These are phyloP conservation scores for Hortaea sp. DNA, from an alignment of 2,329 filamentous ascomycete species.

Conservation along the genomic window DNA sequence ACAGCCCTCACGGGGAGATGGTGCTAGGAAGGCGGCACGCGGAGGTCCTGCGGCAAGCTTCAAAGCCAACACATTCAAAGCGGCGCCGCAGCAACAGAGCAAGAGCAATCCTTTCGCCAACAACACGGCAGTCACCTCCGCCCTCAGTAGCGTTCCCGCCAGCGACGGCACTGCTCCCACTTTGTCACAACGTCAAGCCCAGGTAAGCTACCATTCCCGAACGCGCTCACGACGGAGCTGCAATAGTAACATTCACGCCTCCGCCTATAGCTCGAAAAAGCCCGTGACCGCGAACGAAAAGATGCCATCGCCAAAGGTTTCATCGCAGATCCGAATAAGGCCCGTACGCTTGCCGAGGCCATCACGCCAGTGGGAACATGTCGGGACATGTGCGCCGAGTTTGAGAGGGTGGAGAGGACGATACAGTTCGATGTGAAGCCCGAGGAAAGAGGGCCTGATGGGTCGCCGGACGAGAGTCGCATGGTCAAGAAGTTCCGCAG, in stretches of 20 bases:
- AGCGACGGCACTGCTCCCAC: too few species aligned
- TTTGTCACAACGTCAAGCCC: too few species aligned
- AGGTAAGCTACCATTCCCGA: not conserved
- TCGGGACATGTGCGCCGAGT: constrained; percentile 55
- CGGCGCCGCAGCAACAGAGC: not conserved
- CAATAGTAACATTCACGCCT: constrained; percentile 8
- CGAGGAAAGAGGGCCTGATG: constrained; percentile 42
- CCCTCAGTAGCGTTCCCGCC: not conserved
- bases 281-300: constrained; percentile 40
- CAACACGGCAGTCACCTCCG: constrained; percentile 2
- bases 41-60: not conserved
- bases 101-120: not conserved
- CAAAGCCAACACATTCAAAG: constrained; percentile 1
- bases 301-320: constrained; percentile 43
- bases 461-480: constrained; percentile 38
- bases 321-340: constrained; percentile 50
- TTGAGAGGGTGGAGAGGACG: constrained; percentile 51
- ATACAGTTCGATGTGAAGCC: constrained; percentile 52
- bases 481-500: constrained; percentile 58
- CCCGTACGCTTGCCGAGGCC: constrained; percentile 48
- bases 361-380: constrained; percentile 54
- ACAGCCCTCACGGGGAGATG: not conserved
- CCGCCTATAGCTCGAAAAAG: constrained; percentile 33
- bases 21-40: not conserved
- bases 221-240: constrained; percentile 13